Base-by-base conservation (phyloP, 139 green algal genomes). In the Dunaliella sp. region DNA sequence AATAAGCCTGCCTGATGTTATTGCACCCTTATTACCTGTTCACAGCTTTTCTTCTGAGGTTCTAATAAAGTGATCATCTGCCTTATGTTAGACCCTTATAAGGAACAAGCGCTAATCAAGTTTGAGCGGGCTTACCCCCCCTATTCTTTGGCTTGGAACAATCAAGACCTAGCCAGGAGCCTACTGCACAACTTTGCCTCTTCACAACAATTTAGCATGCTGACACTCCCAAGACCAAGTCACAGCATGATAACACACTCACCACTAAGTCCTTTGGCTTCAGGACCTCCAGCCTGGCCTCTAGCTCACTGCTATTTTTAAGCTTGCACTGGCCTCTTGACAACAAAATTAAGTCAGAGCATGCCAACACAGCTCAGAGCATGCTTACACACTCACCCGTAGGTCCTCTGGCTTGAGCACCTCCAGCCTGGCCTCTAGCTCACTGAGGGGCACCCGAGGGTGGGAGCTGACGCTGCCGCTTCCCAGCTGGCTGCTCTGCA, bases 241-340 rank as follows among this genome's bases (percentile, higher is more conserved):
- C 58, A 21, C 24, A 74, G 24, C 58, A 21, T n/a, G 22, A 21
- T 74, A 36, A 80, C 3, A 24, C 22, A 22, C 78, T 28, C 25
- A 90, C 87, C 74, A 81, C 73, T 31, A 96, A 65, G 34, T 96
- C 94, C 2, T 91, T 84, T 0, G 89, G 86, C 25, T 84, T 84
- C 35, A 96, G 95, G 35, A 96, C 74, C 83, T 95, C 93, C 90
- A 96, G 92, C 86, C 89, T 88, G 3, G 89, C 85, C 82, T 94
- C 88, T 35, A 94, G 83, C 16, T 89, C 87, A 21, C 35, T 36
- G 78, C n/a, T n/a, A n/a, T n/a, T n/a, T n/a, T n/a, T n/a, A n/a
- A n/a, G n/a, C n/a, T n/a, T n/a, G n/a, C n/a, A n/a, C n/a, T n/a
- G n/a, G n/a, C n/a, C n/a, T n/a, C n/a, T n/a, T n/a, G n/a, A n/a